Percentiles rank a stretch among this genome's conserved stretches.
Evolutionary conservation across 2,329 filamentous ascomycete genomes (phyloP).

Genomic region (Ophiostoma tasmaniense): DNA sequence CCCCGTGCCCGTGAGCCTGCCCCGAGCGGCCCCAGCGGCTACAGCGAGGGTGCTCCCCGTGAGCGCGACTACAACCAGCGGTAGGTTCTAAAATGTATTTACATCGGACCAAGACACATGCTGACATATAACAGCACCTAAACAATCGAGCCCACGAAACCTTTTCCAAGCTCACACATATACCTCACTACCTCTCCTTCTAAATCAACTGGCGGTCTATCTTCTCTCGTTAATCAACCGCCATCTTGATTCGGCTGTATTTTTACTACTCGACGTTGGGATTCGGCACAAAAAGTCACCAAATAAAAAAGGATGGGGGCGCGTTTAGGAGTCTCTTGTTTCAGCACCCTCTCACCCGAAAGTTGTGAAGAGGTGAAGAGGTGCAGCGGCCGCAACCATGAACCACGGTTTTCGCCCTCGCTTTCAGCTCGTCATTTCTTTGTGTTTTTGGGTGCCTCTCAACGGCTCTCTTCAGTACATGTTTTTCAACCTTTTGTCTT

Average conservation of each 20-base stretch:
- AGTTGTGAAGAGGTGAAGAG: background rate
- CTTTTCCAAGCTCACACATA: background rate
- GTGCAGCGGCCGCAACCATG: background rate
- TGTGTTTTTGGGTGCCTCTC: conserved; percentile 1
- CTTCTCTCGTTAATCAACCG: conserved; percentile 6
- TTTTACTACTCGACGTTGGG: conserved; percentile 8
- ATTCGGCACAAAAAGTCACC: conserved; percentile 10
- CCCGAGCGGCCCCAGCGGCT: conserved; percentile 31
- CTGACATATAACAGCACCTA: background rate
- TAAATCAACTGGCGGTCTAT: background rate
- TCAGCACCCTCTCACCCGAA: conserved; percentile 8
- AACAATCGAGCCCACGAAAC: background rate
- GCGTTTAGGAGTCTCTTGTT: conserved; percentile 15
- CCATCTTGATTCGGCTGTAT: conserved; percentile 6
- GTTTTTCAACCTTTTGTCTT: conserved; percentile 8
- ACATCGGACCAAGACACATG: background rate
- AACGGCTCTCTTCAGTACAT: conserved; percentile 6
- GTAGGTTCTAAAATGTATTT: conserved; percentile 22
- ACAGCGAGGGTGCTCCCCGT: conserved; percentile 35
- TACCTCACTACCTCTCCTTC: conserved; percentile 1
- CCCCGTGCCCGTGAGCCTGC: conserved; percentile 21
- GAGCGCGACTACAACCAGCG: conserved; percentile 36
- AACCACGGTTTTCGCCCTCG: conserved; percentile 9
- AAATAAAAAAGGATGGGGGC: conserved; percentile 9
- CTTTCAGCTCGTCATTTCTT: background rate